These are phyloP conservation scores for Nicotiana attenuata DNA, from an alignment of 257 asterid genomes.

Conservation along the genomic window DNA sequence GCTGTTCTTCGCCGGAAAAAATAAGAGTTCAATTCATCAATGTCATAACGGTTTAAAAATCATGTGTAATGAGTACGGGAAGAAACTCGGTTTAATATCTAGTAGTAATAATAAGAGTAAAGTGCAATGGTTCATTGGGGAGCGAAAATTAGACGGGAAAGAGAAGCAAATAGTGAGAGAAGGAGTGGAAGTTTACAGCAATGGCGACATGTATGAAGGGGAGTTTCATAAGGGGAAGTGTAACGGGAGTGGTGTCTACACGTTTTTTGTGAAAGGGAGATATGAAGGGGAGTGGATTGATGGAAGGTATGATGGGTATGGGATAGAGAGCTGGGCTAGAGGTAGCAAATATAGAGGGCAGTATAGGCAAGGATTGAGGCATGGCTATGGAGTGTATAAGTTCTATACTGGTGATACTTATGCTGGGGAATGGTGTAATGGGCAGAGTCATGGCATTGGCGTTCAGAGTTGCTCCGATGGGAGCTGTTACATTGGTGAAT, in stretches of 20 bases:
- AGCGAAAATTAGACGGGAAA: slow-evolving; percentile 19
- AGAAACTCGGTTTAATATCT: slow-evolving; percentile 28
- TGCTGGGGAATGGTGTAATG: slow-evolving; percentile 85
- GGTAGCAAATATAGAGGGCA: slow-evolving; percentile 87
- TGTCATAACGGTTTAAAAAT: slow-evolving; percentile 32
- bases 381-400: slow-evolving; percentile 75
- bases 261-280: slow-evolving; percentile 64
- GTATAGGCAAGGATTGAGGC: slow-evolving; percentile 71
- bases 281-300: slow-evolving; percentile 96
- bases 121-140: slow-evolving; percentile 85
- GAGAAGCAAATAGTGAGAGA: slow-evolving; percentile 42
- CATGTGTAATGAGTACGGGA: slow-evolving; percentile 28
- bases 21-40: slow-evolving; percentile 36
- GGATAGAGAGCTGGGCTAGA: slow-evolving; percentile 84
- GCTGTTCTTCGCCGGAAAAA: slow-evolving; percentile 41
- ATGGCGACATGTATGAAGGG: slow-evolving; percentile 87
- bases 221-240: slow-evolving; percentile 84
- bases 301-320: slow-evolving; percentile 83
- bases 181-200: slow-evolving; percentile 82
- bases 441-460: slow-evolving; percentile 86
- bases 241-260: slow-evolving; percentile 87
- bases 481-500: slow-evolving; percentile 72
- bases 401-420: slow-evolving; percentile 78
- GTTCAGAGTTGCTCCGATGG: slow-evolving; percentile 88
- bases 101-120: slow-evolving; percentile 43